Evolutionary conservation across 306 rosid genomes (phyloP).

Genomic region (Dalbergia cultrata): DNA sequence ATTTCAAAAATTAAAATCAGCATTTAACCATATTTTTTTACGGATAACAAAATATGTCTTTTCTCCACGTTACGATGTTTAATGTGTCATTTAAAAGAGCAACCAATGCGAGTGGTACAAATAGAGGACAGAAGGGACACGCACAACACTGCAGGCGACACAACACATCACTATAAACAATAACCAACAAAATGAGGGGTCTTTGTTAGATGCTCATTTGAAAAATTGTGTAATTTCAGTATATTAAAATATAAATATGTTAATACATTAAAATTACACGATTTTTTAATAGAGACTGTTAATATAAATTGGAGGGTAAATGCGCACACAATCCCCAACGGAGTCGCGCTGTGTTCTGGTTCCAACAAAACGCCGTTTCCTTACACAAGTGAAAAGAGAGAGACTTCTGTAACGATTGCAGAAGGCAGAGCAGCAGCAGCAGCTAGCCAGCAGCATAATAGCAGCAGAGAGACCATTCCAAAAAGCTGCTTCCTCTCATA

Average conservation of each 20-base stretch:
- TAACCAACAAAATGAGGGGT: not conserved
- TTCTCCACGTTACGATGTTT: not conserved
- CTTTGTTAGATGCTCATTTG: not conserved
- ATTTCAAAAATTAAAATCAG: no score
- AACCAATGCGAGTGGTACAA: not conserved
- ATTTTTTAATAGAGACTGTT: no score
- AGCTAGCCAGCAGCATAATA: not conserved
- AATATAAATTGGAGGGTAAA: not conserved
- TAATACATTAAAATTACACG: no score
- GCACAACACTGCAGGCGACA: not conserved
- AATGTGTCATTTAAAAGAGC: not conserved
- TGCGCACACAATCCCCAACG: slow-evolving; percentile 25
- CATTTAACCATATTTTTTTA: no score
- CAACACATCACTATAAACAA: not conserved
- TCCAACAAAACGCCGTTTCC: slow-evolving; percentile 38
- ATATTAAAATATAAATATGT: no score
- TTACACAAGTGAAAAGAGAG: not conserved
- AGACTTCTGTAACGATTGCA: slow-evolving; percentile 27
- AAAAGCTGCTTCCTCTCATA: slow-evolving; percentile 41
- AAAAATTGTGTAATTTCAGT: no score
- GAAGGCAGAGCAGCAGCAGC: not conserved
- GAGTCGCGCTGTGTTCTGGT: slow-evolving; percentile 1
- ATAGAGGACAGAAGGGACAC: slow-evolving; percentile 21
- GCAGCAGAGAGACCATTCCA: slow-evolving; percentile 25
- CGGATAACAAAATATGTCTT: no score